Evolutionary conservation across 495 filamentous ascomycete species (phyloP), one percentile per base, ranked within the genome.

Genomic region (Lentithecium fluviatile): DNA sequence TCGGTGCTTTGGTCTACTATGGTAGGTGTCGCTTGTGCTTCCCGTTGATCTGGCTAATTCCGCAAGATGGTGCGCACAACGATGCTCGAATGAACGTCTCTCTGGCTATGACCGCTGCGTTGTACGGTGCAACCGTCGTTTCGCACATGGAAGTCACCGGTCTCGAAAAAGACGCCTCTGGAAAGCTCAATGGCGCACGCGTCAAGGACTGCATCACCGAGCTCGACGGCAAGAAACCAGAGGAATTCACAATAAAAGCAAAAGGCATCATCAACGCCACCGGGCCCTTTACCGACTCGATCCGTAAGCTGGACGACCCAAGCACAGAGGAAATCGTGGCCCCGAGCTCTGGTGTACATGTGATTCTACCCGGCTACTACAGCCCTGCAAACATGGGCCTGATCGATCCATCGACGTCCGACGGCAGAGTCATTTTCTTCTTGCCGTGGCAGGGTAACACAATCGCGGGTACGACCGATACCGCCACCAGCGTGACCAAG

Each of bases 381-480:
- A 91, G 87, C 60, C 94, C 94, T 23, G 83, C 88, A 10, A 87
- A 95, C 70, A 98, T 98, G 94, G 94, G 94, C 40, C 79, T 98
- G 38, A 95, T 98, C 69, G 94, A 98, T 67, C 94, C 94, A 0
- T 83, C 83, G 10, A 97, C 94, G 0, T 97, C 93, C 0, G 94
- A 98, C 71, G 94, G 94, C 17, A 83, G 94, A 68, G 94, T 98
- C 40, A 97, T 97, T 68, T 98, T 98, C 85, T 98, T 98, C 83
- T 83, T 98, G 26, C 94, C 94, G 17, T 98, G 94, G 94, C 93
- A 97, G 76, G 94, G 94, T 47, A 98, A 98, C 76, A 98, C 94
- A 25, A 97, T 98, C 68, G 94, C 94, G 21, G 94, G 94, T 61
- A 98, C 94, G 19, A 98, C 94, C 8, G 94, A 98, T 67, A 87